These are phyloP conservation scores for Phyllosticta capitalensis DNA, from an alignment of 2,329 filamentous ascomycete species.

Conservation along the genomic window DNA sequence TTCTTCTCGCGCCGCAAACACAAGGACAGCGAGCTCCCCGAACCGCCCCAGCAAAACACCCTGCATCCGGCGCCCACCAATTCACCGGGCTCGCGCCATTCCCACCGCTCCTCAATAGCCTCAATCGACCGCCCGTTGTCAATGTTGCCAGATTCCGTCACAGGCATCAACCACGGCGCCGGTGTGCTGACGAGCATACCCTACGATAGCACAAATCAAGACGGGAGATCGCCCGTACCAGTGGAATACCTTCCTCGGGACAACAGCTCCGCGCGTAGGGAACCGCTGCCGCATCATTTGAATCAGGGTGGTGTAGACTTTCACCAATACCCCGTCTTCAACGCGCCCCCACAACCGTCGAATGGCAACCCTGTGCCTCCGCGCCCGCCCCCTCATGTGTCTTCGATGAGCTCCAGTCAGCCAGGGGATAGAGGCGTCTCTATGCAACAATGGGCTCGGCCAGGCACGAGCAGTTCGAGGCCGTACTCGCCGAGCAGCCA, in stretches of 20 bases:
- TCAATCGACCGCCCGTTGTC: constrained; percentile 61
- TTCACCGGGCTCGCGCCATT: constrained; percentile 65
- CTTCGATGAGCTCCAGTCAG: constrained; percentile 61
- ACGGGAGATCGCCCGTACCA: constrained; percentile 59
- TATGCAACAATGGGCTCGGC: constrained; percentile 59
- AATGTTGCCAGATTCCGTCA: constrained; percentile 40
- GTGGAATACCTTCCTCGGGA: constrained; percentile 63
- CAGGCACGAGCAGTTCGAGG: constrained; percentile 11
- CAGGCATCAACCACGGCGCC: constrained; percentile 56
- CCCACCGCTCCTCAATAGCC: constrained; percentile 40
- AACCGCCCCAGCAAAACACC: constrained; percentile 39
- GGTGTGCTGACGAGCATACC: constrained; percentile 83
- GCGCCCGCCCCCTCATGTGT: constrained; percentile 48
- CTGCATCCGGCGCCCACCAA: constrained; percentile 52
- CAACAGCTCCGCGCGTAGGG: constrained; percentile 54
- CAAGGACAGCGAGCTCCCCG: constrained; percentile 56
- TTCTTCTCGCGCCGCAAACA: constrained; percentile 74
- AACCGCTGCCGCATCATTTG: constrained; percentile 72
- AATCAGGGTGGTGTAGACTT: constrained; percentile 71
- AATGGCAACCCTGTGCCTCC: constrained; percentile 47
- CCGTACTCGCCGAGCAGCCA: constrained; percentile 20
- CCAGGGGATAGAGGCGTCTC: constrained; percentile 57
- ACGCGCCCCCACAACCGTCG: constrained; percentile 38
- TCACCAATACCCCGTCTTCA: constrained; percentile 78
- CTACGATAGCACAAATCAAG: constrained; percentile 61